Conservation (phyloP, 495 filamentous ascomycete species). For the Aspergillus indologenus region DNA sequence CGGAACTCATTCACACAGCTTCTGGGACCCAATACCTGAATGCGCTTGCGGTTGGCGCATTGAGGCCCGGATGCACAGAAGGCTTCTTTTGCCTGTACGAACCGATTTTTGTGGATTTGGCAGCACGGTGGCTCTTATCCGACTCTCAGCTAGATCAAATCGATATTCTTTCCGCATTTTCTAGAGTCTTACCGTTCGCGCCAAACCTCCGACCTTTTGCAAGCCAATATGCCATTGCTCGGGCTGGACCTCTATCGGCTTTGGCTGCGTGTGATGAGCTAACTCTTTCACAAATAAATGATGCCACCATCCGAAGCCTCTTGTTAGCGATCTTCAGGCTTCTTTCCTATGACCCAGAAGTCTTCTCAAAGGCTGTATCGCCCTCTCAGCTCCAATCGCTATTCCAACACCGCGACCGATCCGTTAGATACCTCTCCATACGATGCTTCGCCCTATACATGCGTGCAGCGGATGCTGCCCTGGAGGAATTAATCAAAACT, state of each 20-base stretch:
- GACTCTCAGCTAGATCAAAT: constrained; percentile 44
- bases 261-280: constrained; percentile 39
- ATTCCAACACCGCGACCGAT: constrained; percentile 56
- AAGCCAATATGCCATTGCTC: constrained; percentile 44
- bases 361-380: constrained; percentile 58
- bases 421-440: constrained; percentile 76
- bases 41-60: constrained; percentile 61
- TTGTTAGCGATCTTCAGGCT: constrained; percentile 75
- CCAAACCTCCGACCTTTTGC: constrained; percentile 59
- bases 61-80: constrained; percentile 63
- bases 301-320: constrained; percentile 32
- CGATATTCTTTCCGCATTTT: constrained; percentile 66
- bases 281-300: constrained; percentile 37
- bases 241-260: constrained; percentile 38
- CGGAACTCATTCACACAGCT: constrained; percentile 60
- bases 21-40: constrained; percentile 65
- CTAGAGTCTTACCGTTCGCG: constrained; percentile 73
- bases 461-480: constrained; percentile 73
- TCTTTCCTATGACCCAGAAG: constrained; percentile 65
- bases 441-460: constrained; percentile 75
- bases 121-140: constrained; percentile 65
- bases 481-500: constrained; percentile 63
- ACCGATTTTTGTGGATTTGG: constrained; percentile 71
- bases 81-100: constrained; percentile 68
- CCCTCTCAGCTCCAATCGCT: constrained; percentile 65